phyloP scores from a whole-genome alignment of 2,329 filamentous ascomycete species.

The Diplodia scrobiculata region DNA sequence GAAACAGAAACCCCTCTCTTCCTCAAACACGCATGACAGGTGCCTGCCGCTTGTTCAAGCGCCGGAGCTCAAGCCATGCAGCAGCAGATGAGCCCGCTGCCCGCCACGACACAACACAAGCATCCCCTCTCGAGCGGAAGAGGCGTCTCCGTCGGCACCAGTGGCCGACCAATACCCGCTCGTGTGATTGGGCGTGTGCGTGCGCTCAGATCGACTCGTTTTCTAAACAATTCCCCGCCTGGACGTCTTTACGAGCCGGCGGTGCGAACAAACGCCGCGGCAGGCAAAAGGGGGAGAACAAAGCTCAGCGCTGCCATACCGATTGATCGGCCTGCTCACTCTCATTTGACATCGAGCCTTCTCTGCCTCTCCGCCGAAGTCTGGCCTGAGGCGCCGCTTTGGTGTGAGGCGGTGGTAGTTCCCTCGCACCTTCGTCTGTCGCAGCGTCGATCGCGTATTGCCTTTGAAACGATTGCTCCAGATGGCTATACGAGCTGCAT shows the following conservation, averaged over 20 bases:
- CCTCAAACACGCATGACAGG: background rate
- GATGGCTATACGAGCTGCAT: constrained; percentile 14
- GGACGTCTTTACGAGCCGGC: background rate
- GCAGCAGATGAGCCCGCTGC: background rate
- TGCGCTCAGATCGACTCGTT: background rate
- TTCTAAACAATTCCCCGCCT: background rate
- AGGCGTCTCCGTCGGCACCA: background rate
- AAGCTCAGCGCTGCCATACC: background rate
- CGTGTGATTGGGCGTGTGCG: background rate
- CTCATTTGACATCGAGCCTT: background rate
- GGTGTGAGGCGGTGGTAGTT: background rate
- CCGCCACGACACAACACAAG: background rate
- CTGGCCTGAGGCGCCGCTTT: background rate
- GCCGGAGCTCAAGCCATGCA: background rate
- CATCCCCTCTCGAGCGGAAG: background rate
- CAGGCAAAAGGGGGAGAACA: background rate
- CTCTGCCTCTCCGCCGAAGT: background rate
- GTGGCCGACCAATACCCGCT: background rate
- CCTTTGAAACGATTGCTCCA: constrained; percentile 1
- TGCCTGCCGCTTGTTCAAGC: background rate
- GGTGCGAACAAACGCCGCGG: background rate
- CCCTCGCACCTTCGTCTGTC: background rate
- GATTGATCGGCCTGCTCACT: background rate
- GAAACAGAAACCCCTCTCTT: background rate
- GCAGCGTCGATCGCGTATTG: constrained; percentile 4